A percentile compares a stretch with the other conserved stretches of the same genome.
Evolutionary conservation across 202 grass and related monocot genomes (phyloP).

Genomic region (Elaeis oleifera): DNA sequence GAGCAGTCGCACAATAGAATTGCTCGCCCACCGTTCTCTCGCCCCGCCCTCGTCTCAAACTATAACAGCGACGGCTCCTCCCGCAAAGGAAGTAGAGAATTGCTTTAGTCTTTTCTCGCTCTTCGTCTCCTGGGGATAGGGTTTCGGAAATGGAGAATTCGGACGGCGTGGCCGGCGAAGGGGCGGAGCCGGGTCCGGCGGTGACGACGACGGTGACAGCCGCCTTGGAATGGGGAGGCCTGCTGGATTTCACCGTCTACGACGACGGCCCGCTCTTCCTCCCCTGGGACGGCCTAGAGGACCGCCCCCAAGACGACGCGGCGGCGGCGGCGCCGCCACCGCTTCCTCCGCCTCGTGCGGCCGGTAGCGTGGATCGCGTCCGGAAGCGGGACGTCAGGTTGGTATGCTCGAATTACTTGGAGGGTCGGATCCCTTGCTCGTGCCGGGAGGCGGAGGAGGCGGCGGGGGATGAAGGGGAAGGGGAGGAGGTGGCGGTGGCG

Average conservation of each 20-base stretch:
- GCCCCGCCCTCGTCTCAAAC: no score
- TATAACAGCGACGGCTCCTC: no score
- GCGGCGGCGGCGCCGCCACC: neutral
- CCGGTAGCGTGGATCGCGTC: conserved; percentile 20
- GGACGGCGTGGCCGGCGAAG: neutral
- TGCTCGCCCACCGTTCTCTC: no score
- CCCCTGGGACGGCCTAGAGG: conserved; percentile 32
- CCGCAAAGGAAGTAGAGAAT: no score
- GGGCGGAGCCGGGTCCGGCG: neutral
- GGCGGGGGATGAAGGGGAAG: conserved; percentile 21
- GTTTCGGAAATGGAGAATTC: conserved; percentile 41
- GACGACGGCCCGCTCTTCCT: conserved; percentile 42
- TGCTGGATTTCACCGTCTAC: conserved; percentile 53
- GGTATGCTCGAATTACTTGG: conserved; percentile 85
- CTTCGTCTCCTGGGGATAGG: conserved; percentile 4
- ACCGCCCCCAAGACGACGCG: conserved; percentile 1
- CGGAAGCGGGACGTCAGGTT: conserved; percentile 83
- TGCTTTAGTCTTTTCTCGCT: no score
- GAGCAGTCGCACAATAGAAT: no score
- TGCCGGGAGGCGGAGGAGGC: conserved; percentile 82
- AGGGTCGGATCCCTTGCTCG: conserved; percentile 72
- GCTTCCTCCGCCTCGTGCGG: neutral
- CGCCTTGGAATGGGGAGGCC: conserved; percentile 68
- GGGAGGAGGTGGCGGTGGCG: conserved; percentile 5
- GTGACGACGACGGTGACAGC: conserved; percentile 13